These are phyloP conservation scores for Epipyxis sp. DNA, from an alignment of 108 stramenopile genomes.

Conservation along the genomic window DNA sequence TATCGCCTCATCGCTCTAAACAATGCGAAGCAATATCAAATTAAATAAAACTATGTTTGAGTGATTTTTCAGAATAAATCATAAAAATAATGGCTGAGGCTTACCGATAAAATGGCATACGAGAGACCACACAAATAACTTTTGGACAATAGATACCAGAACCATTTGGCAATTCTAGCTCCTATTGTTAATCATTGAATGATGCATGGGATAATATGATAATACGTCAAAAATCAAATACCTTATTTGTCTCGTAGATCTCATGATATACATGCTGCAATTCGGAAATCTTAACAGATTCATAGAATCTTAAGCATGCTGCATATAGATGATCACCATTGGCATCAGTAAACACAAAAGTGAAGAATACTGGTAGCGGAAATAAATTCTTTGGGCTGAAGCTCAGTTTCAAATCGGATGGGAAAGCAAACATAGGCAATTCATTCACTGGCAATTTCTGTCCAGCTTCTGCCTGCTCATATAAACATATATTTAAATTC, in stretches of 20 bases:
- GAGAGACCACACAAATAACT: constrained; percentile 32
- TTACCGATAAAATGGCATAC: constrained; percentile 24
- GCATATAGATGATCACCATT: constrained; percentile 26
- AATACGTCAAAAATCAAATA: too few relatives aligned
- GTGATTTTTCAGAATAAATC: not conserved
- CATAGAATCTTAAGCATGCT: constrained; percentile 25
- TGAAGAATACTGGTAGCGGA: constrained; percentile 30
- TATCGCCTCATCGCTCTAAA: constrained; percentile 33
- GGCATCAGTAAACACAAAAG: constrained; percentile 30
- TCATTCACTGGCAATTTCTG: not conserved
- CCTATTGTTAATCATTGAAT: not conserved
- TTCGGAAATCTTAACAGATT: not conserved
- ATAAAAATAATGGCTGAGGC: not conserved
- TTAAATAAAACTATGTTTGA: not conserved
- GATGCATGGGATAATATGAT: too few relatives aligned
- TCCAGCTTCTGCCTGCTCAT: too few relatives aligned
- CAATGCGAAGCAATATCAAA: not conserved
- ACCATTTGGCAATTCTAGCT: not conserved
- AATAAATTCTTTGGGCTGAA: not conserved
- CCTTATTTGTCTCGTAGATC: not conserved
- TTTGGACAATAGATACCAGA: constrained; percentile 23
- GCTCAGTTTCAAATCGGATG: not conserved
- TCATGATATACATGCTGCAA: not conserved
- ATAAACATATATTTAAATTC: too few relatives aligned
- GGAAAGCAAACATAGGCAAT: constrained; percentile 15